Conservation (phyloP, 148 eudicot genomes). For the Rhododendron ovatum region DNA sequence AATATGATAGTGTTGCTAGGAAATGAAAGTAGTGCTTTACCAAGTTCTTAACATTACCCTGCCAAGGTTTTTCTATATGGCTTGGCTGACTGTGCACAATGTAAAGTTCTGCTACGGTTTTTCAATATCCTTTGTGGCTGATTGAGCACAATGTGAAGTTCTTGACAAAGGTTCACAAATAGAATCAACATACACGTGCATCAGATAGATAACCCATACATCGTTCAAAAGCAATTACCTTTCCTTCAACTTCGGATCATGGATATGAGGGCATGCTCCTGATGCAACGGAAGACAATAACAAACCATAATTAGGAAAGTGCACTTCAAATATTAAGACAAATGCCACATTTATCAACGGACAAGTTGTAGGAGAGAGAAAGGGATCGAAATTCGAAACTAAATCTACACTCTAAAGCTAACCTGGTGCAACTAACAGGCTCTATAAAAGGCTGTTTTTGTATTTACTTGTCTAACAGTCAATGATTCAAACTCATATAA, state of each 20-base stretch:
- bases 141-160: neutral
- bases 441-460: neutral
- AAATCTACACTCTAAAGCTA: neutral
- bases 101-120: neutral
- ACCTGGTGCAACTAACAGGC: neutral
- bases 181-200: neutral
- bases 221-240: constrained; percentile 42
- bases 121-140: neutral
- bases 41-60: neutral
- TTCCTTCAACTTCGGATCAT: constrained; percentile 88
- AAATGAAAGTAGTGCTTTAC: neutral
- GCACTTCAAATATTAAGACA: neutral
- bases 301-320: neutral
- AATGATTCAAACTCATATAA: neutral
- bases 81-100: neutral
- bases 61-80: neutral
- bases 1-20: neutral
- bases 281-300: constrained; percentile 18
- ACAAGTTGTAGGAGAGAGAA: neutral
- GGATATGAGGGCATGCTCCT: constrained; percentile 90
- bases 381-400: neutral
- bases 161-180: neutral
- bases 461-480: neutral
- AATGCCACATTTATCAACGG: neutral
- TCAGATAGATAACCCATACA: neutral